Base-by-base conservation (phyloP, 257 asterid species). In the Solanum pinnatisectum region DNA sequence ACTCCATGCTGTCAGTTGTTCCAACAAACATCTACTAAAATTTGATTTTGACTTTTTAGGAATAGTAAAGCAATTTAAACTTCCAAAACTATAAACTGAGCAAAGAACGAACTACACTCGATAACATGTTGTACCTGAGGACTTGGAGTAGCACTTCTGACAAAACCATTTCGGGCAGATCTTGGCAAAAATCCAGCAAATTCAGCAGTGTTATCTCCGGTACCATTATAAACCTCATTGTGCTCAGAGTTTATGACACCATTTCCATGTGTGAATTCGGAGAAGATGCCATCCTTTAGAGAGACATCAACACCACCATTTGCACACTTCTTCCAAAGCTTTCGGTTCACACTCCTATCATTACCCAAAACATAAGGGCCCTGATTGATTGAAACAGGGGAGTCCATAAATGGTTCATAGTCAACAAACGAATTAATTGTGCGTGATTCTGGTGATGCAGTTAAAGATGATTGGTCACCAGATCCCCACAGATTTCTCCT, bases 401-500 rank as follows among this genome's bases (percentile, higher is more conserved):
- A 96, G 84, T 92, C 97, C 59, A 88, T 83, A 63, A 87, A 87
- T 77, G 89, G 91, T 87, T 95, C 96, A 83, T 89, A 90, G 27
- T 93, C 93, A 70, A 83, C 88, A 92, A 93, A 92, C 13, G 98
- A 94, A 87, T 92, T 90, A 84, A 95, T 90, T 14, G 98, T 92
- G 85, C 92, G 97, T 37, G 99, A 96, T 91, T 97, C 99, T 72
- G 99, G 99, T 25, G 98, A 97, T 87, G 89, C 95, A 32, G 91
- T 44, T 74, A 74, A 84, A 82, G 98, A 94, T 20, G 96, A 95
- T 84, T 84, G 92, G 65, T 91, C 93, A 87, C 95, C 94, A 32
- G 93, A 91, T 60, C 87, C 88, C 89, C 77, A 90, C 33, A 79
- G 39, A 87, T 88, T 93, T 81, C 92, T 91, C 87, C 92, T 89